These are phyloP conservation scores for Thermomucor indicae-seudaticae DNA, from an alignment of 371 early-diverging fungal species.

Conservation along the genomic window DNA sequence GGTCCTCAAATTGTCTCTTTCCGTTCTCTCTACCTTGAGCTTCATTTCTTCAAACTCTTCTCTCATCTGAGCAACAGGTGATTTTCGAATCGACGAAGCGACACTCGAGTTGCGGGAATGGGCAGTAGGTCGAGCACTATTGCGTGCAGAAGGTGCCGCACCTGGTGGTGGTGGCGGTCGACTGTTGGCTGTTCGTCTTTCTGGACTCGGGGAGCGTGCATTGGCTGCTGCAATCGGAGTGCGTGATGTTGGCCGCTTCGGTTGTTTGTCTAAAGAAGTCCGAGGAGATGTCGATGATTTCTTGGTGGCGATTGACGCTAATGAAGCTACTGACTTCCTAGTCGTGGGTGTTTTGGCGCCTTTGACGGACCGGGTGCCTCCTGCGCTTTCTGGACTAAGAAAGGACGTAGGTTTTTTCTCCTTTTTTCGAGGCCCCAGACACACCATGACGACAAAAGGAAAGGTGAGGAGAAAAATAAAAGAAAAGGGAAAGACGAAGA, in stretches of 20 bases:
- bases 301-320: not conserved
- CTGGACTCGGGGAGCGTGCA: constrained; percentile 6
- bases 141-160: constrained; percentile 7
- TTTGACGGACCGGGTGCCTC: constrained; percentile 6
- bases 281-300: not conserved
- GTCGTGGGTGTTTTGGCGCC: constrained; percentile 3
- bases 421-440: constrained; percentile 31
- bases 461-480: not conserved
- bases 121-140: constrained; percentile 8
- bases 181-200: constrained; percentile 9
- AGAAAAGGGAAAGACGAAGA: not conserved
- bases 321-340: not conserved
- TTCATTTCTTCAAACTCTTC: constrained; percentile 26
- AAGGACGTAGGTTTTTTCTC: constrained; percentile 15
- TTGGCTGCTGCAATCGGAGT: constrained; percentile 1
- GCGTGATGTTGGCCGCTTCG: constrained; percentile 7
- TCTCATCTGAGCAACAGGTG: constrained; percentile 29
- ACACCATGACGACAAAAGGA: no score
- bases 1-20: not conserved
- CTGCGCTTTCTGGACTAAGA: not conserved
- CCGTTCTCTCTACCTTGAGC: constrained; percentile 17
- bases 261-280: constrained; percentile 2
- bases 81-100: constrained; percentile 20
- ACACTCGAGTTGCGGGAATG: constrained; percentile 21
- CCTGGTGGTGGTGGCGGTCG: constrained; percentile 7